Evolutionary conservation across 148 eudicot genomes (phyloP).

Genomic region (Diospyros lotus): DNA sequence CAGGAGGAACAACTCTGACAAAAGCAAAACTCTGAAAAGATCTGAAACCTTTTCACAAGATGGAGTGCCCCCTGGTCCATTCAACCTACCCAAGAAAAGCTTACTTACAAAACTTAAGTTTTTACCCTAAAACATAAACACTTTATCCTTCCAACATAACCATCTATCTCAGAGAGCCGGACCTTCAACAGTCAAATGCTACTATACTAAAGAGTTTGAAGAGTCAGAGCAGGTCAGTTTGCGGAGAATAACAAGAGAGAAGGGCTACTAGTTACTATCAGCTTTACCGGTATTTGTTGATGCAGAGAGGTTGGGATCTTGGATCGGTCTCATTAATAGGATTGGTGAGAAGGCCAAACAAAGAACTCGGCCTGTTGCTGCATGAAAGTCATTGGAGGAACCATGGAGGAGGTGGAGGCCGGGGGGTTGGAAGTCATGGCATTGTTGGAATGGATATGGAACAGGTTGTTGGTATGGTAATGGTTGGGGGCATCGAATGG

Average conservation of each 20-base stretch:
- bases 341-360: conserved; percentile 69
- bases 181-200: conserved; percentile 11
- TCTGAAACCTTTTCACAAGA: conserved; percentile 14
- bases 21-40: conserved; percentile 15
- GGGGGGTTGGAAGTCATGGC: conserved; percentile 23
- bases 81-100: conserved; percentile 5
- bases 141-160: conserved; percentile 6
- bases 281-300: conserved; percentile 1
- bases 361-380: conserved; percentile 59
- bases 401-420: conserved; percentile 15
- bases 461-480: conserved; percentile 50
- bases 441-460: conserved; percentile 38
- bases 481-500: conserved; percentile 48
- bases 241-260: conserved; percentile 5
- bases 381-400: conserved; percentile 39
- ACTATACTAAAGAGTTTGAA: conserved; percentile 14
- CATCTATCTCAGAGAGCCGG: background rate
- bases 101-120: conserved; percentile 12
- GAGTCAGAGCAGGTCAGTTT: conserved; percentile 31
- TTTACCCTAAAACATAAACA: background rate
- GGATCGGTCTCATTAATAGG: conserved; percentile 35
- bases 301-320: background rate
- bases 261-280: conserved; percentile 7
- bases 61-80: conserved; percentile 9
- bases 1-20: conserved; percentile 13